Evolutionary conservation across 768 basidiomycete species (phyloP).

Genomic region (Lactifluus pinguis): DNA sequence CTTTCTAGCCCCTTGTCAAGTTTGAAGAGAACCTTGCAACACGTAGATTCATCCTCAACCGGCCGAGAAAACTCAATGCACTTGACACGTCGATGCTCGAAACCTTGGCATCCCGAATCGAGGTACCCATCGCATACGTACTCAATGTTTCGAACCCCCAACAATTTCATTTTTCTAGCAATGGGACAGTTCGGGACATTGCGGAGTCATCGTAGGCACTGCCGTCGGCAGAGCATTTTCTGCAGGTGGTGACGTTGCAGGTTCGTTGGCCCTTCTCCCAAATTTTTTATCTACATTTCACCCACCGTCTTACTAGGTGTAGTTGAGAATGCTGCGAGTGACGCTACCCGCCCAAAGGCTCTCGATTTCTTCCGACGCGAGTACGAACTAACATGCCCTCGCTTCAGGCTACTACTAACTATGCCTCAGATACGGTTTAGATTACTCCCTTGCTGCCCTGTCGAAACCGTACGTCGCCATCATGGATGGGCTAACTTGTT

Average conservation of each 20-base stretch:
- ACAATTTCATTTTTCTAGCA: conserved; percentile 36
- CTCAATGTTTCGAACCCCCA: background rate
- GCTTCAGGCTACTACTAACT: background rate
- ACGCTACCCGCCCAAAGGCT: conserved; percentile 50
- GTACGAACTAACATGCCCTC: conserved; percentile 32
- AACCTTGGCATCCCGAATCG: conserved; percentile 59
- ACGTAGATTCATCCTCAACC: conserved; percentile 71
- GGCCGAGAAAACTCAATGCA: conserved; percentile 73
- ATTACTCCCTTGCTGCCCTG: conserved; percentile 59
- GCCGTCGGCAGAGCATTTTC: conserved; percentile 78
- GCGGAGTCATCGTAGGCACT: conserved; percentile 62
- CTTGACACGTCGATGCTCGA: conserved; percentile 73
- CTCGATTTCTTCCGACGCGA: conserved; percentile 86
- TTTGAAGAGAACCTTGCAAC: conserved; percentile 59
- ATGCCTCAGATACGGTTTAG: conserved; percentile 61
- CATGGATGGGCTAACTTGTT: conserved; percentile 88
- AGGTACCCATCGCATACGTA: conserved; percentile 37
- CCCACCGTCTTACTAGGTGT: conserved; percentile 37
- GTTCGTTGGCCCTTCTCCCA: conserved; percentile 36
- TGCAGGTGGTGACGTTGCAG: conserved; percentile 87
- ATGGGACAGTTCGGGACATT: conserved; percentile 66
- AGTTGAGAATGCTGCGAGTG: conserved; percentile 39
- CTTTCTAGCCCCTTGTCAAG: conserved; percentile 37
- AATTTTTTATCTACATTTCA: background rate
- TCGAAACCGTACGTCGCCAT: conserved; percentile 86